Evolutionary conservation across 331 rosid genomes (phyloP).

Genomic region (Pyrus hybrid): DNA sequence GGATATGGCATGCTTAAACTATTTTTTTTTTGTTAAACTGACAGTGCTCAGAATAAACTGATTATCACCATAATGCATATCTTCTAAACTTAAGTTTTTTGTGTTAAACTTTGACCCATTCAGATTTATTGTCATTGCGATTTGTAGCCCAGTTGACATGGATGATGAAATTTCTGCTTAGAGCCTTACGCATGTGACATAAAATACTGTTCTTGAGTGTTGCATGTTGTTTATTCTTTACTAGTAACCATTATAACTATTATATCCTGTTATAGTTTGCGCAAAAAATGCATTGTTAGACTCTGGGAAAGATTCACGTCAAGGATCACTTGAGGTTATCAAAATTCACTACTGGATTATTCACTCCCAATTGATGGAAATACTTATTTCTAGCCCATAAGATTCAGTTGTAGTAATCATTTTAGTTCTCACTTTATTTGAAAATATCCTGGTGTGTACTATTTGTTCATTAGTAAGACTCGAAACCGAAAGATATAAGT

Average conservation of each 20-base stretch:
- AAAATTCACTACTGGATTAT: too few relatives aligned
- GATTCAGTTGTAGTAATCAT: too few relatives aligned
- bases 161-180: conserved; percentile 73
- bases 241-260: background rate
- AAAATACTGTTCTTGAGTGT: background rate
- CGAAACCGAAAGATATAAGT: too few relatives aligned
- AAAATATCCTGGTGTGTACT: too few relatives aligned
- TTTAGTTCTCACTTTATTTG: too few relatives aligned
- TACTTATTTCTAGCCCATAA: too few relatives aligned
- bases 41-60: too few relatives aligned
- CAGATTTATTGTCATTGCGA: conserved; percentile 13
- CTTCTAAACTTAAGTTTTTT: background rate
- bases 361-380: too few relatives aligned
- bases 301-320: conserved; percentile 87
- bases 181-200: conserved; percentile 76
- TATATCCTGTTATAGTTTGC: conserved; percentile 51
- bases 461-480: too few relatives aligned
- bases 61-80: too few relatives aligned
- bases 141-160: conserved; percentile 85
- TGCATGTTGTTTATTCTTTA: conserved; percentile 7
- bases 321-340: conserved; percentile 43
- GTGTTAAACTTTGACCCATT: background rate
- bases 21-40: too few relatives aligned
- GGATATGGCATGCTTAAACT: too few relatives aligned
- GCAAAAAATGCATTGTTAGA: conserved; percentile 61